Evolutionary conservation across 1,284 basidiomycete species (phyloP).

Genomic region (Pseudozyma thailandica): DNA sequence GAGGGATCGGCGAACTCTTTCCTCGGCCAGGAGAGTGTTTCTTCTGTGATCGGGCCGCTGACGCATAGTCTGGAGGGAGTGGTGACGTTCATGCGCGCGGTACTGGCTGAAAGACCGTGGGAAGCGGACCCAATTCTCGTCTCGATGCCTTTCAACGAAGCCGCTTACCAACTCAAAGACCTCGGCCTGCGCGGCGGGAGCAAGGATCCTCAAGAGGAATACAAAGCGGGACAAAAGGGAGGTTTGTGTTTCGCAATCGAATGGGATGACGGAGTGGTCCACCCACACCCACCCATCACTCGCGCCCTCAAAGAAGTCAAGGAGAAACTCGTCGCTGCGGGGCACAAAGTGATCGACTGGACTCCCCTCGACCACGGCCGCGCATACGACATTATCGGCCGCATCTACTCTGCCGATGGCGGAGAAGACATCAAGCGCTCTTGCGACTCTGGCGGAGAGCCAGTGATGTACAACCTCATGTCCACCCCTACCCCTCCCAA

Average conservation of each 20-base stretch:
- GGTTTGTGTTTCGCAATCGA: constrained; percentile 42
- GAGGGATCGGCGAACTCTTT: constrained; percentile 39
- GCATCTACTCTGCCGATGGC: constrained; percentile 48
- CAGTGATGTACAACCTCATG: constrained; percentile 30
- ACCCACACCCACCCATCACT: constrained; percentile 67
- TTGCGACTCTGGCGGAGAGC: constrained; percentile 55
- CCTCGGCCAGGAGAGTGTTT: constrained; percentile 47
- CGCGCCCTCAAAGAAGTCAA: constrained; percentile 65
- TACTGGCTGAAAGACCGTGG: constrained; percentile 42
- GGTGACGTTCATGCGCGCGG: constrained; percentile 40
- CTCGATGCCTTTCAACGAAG: constrained; percentile 46
- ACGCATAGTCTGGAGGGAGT: constrained; percentile 32
- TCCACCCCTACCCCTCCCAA: constrained; percentile 3
- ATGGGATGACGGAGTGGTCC: constrained; percentile 68
- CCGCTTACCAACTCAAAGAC: constrained; percentile 32
- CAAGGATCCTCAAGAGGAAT: too few species aligned
- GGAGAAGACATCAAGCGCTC: constrained; percentile 48
- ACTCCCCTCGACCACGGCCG: constrained; percentile 32
- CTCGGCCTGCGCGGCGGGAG: constrained; percentile 2
- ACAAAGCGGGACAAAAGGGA: background rate
- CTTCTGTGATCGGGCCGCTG: constrained; percentile 40
- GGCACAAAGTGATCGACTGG: constrained; percentile 56
- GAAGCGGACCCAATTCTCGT: constrained; percentile 68
- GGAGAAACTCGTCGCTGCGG: constrained; percentile 49
- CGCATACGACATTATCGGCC: constrained; percentile 61